These are phyloP conservation scores for Lichtheimia ornata DNA, from an alignment of 371 early-diverging fungal genomes.

Conservation along the genomic window DNA sequence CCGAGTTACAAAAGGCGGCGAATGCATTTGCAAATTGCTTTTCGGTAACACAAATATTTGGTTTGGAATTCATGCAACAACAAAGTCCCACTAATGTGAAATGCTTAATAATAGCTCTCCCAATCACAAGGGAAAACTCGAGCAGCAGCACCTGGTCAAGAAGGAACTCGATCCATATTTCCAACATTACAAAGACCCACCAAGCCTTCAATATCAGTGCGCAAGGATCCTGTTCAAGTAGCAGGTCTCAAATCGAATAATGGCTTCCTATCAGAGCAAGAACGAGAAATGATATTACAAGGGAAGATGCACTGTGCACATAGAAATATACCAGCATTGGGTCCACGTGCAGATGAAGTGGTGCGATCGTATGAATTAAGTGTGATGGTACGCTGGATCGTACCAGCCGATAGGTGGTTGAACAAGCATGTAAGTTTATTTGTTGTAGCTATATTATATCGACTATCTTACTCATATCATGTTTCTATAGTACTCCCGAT, in stretches of 20 bases:
- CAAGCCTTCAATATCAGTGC: not conserved
- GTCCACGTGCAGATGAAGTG: conserved; percentile 24
- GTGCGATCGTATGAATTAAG: conserved; percentile 25
- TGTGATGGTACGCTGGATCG: conserved; percentile 20
- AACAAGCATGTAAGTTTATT: conserved; percentile 23
- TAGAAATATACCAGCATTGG: conserved; percentile 23
- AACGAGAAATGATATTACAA: conserved; percentile 10
- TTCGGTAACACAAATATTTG: conserved; percentile 10
- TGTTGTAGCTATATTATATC: not conserved
- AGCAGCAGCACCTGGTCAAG: no score
- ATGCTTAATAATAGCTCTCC: no score
- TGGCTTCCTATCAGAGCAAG: conserved; percentile 21
- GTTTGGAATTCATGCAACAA: no score
- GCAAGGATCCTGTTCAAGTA: not conserved
- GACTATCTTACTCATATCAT: not conserved
- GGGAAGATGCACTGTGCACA: conserved; percentile 21
- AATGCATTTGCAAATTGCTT: conserved; percentile 11
- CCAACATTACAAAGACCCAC: conserved; percentile 11
- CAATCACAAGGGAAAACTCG: no score
- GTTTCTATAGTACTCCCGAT: conserved; percentile 17
- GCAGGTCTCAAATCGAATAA: conserved; percentile 11
- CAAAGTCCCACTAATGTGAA: no score
- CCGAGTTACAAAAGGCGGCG: conserved; percentile 10
- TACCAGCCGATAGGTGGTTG: conserved; percentile 18
- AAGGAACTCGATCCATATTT: conserved; percentile 8